phyloP scores from a whole-genome alignment of 345 rosid species.

The Geranium brycei region DNA sequence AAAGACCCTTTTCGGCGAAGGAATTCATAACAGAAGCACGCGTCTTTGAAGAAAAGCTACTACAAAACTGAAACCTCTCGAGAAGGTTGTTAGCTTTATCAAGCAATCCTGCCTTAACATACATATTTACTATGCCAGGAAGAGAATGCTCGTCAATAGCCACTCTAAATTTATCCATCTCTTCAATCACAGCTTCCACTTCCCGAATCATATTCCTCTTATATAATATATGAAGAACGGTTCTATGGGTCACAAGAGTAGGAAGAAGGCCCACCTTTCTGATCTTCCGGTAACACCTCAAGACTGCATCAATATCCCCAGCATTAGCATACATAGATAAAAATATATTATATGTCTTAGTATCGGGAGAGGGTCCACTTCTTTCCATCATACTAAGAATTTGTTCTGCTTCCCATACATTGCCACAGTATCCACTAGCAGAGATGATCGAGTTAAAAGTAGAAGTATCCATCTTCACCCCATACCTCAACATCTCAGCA shows the following conservation, averaged over 20 bases:
- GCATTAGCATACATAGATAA: slow-evolving; percentile 58
- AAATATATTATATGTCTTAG: slow-evolving; percentile 66
- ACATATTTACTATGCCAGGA: slow-evolving; percentile 63
- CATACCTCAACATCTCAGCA: slow-evolving; percentile 67
- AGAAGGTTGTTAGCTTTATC: slow-evolving; percentile 37
- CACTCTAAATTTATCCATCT: slow-evolving; percentile 39
- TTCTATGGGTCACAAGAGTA: slow-evolving; percentile 54
- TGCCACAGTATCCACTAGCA: slow-evolving; percentile 72
- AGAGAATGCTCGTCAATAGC: slow-evolving; percentile 63
- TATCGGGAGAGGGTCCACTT: slow-evolving; percentile 53
- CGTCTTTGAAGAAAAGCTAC: slow-evolving; percentile 39
- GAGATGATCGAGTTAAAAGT: slow-evolving; percentile 87
- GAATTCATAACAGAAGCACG: slow-evolving; percentile 61
- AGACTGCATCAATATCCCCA: slow-evolving; percentile 58
- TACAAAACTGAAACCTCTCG: slow-evolving; percentile 31
- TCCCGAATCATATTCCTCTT: slow-evolving; percentile 56
- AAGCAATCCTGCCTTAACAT: slow-evolving; percentile 40
- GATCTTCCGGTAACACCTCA: slow-evolving; percentile 47
- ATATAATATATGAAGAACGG: slow-evolving; percentile 60
- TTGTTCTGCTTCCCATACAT: slow-evolving; percentile 62
- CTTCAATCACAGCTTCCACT: slow-evolving; percentile 47
- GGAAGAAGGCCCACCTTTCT: slow-evolving; percentile 69
- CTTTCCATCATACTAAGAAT: slow-evolving; percentile 67
- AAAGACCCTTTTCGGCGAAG: slow-evolving; percentile 67
- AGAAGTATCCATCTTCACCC: slow-evolving; percentile 56